Evolutionary conservation across 2,329 filamentous ascomycete genomes (phyloP), one percentile per base, ranked within the genome.

Genomic region (Cordyceps pruinosa): DNA sequence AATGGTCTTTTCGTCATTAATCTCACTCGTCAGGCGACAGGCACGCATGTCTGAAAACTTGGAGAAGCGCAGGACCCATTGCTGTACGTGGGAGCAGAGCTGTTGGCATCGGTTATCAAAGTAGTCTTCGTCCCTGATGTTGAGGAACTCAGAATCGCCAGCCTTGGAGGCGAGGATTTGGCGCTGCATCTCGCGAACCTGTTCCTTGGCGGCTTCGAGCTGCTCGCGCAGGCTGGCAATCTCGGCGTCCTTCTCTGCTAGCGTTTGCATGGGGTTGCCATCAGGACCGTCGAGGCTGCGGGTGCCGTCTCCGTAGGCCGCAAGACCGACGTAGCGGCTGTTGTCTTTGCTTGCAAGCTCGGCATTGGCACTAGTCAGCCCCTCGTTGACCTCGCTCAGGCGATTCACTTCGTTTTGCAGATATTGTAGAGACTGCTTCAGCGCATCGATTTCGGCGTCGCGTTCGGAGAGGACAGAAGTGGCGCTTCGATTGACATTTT

Each of bases 31-130:
- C 59, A 90, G 75, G 58, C 90, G 89, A 70, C 91, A 97, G 58
- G 89, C 83, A 64, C 89, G 87, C 76, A 91, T 90, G 73, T 97
- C 93, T 49, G 92, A 97, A 73, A 95, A 94, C 71, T 97, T 97
- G 65, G 92, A 97, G 77, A 99, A 99, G 67, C 94, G 89, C 64
- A 97, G 77, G 51, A 99, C 91, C 94, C 94, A 99, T 74, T 96
- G 91, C 71, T 97, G 92, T 42, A 97, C 90, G 69, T 97, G 92
- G 64, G 93, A 89, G 73, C 91, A 99, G 45, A 99, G 84, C 72
- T 95, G 88, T 71, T 97, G 91, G 70, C 94, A 99, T 42, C 92
- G 89, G 66, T 85, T 85, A 67, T 97, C 91, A 68, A 99, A 97
- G 77, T 97, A 92, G 73, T 97, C 92, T 70, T 97, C 92, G 68